phyloP scores from a whole-genome alignment of 2,329 filamentous ascomycete species.

The Colletotrichum plurivorum region DNA sequence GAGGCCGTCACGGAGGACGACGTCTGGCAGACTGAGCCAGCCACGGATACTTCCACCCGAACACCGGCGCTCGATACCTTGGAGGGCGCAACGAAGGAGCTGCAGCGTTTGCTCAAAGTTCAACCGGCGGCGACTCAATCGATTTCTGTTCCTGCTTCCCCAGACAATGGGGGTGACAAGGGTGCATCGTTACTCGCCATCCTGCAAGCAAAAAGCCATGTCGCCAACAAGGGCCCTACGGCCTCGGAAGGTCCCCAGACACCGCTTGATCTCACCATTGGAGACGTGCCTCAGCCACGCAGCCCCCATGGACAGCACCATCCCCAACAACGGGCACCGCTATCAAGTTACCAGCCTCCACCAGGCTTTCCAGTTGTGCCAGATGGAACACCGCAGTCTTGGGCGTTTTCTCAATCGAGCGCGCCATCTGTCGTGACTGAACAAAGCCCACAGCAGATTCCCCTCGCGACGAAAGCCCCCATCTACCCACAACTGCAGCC shows the following conservation, averaged over 20 bases:
- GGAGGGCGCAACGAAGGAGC: constrained; percentile 65
- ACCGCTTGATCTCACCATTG: constrained; percentile 67
- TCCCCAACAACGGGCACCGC: constrained; percentile 27
- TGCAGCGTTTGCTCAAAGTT: constrained; percentile 69
- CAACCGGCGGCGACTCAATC: constrained; percentile 67
- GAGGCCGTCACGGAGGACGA: constrained; percentile 76
- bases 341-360: constrained; percentile 46
- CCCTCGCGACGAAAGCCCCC: constrained; percentile 6
- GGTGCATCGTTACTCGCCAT: constrained; percentile 68
- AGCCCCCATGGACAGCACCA: constrained; percentile 69
- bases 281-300: constrained; percentile 65
- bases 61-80: constrained; percentile 61
- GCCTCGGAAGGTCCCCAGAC: constrained; percentile 59
- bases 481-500: constrained; percentile 32
- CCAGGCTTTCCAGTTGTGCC: constrained; percentile 48
- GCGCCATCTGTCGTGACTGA: not conserved
- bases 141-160: constrained; percentile 52
- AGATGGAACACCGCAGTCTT: constrained; percentile 31
- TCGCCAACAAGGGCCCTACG: constrained; percentile 38
- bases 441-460: constrained; percentile 16
- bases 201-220: constrained; percentile 56
- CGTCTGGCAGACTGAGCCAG: constrained; percentile 56
- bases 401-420: constrained; percentile 24
- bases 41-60: constrained; percentile 47
- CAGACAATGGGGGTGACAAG: constrained; percentile 55